Percentiles rank a stretch among this genome's conserved stretches.
Evolutionary conservation across 306 rosid species (phyloP).

Genomic region (Rosa persica): DNA sequence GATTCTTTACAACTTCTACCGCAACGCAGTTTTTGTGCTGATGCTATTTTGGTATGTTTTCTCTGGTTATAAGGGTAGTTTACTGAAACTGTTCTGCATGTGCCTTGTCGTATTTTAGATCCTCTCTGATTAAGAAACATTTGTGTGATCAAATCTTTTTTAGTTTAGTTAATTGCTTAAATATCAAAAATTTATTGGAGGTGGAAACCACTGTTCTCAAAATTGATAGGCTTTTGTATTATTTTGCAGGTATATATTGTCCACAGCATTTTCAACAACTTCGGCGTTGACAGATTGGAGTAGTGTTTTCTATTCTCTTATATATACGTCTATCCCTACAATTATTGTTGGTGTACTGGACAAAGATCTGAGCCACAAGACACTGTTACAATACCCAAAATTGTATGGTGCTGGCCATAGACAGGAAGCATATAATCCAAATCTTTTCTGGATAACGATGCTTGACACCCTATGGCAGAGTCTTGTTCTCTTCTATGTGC

Average conservation of each 20-base stretch:
- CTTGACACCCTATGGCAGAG: slow-evolving; percentile 98
- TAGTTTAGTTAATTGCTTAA: not conserved
- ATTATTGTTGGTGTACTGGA: slow-evolving; percentile 92
- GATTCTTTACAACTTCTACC: slow-evolving; percentile 94
- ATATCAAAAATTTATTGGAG: not conserved
- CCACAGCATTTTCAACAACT: slow-evolving; percentile 86
- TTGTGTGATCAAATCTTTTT: not conserved
- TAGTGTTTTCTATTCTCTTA: slow-evolving; percentile 90
- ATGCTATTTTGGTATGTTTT: slow-evolving; percentile 88
- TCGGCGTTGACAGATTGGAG: slow-evolving; percentile 99
- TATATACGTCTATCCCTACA: slow-evolving; percentile 93
- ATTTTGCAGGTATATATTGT: slow-evolving; percentile 72
- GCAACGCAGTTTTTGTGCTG: slow-evolving; percentile 96
- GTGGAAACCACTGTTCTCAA: not conserved
- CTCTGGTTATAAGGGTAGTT: not conserved
- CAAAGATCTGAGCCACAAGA: slow-evolving; percentile 80
- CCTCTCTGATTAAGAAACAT: not conserved
- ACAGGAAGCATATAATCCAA: slow-evolving; percentile 85
- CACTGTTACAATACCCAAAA: slow-evolving; percentile 71
- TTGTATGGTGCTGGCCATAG: slow-evolving; percentile 85
- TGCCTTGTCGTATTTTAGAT: not conserved
- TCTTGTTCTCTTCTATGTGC: slow-evolving; percentile 80
- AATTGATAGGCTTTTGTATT: slow-evolving; percentile 19
- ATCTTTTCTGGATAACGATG: slow-evolving; percentile 89
- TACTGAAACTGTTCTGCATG: not conserved